Percentiles rank a stretch among this genome's conserved stretches.
These are phyloP conservation scores for Coprinopsis sp. DNA, from an alignment of 768 basidiomycete species.

Conservation along the genomic window DNA sequence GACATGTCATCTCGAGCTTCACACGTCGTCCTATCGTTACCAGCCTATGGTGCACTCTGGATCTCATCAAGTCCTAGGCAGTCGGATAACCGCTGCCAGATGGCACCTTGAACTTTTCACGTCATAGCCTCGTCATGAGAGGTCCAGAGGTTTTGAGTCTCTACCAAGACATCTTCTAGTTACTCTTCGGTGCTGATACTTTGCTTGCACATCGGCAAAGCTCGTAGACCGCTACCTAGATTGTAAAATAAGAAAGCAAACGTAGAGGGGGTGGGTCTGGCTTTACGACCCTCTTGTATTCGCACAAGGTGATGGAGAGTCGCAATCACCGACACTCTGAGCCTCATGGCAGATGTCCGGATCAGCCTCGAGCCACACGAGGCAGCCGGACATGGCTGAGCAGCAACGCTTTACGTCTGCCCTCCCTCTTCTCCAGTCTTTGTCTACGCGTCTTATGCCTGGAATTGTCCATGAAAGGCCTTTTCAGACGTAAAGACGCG, in stretches of 20 bases:
- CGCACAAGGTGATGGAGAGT: background rate
- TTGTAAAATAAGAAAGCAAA: too few species aligned
- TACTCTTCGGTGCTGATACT: too few species aligned
- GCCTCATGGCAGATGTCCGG: slow-evolving; percentile 32
- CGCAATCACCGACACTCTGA: slow-evolving; percentile 6
- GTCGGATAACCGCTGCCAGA: background rate
- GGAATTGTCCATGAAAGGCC: slow-evolving; percentile 3
- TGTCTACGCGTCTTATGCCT: slow-evolving; percentile 13
- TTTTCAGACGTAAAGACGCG: slow-evolving; percentile 37
- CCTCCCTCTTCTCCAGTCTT: slow-evolving; percentile 6
- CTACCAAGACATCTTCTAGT: too few species aligned
- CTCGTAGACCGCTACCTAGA: too few species aligned
- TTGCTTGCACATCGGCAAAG: too few species aligned
- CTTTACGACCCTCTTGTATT: slow-evolving; percentile 4
- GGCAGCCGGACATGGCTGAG: slow-evolving; percentile 17
- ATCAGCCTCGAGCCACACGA: slow-evolving; percentile 27
- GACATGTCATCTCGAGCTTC: slow-evolving; percentile 5
- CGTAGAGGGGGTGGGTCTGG: too few species aligned
- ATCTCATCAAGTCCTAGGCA: background rate
- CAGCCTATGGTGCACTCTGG: background rate
- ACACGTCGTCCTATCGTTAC: slow-evolving; percentile 1
- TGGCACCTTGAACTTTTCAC: slow-evolving; percentile 6
- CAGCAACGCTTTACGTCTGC: slow-evolving; percentile 12
- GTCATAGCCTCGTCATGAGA: slow-evolving; percentile 11
- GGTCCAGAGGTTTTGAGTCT: too few species aligned